phyloP scores from a whole-genome alignment of 495 filamentous ascomycete genomes.

The Aspergillus biplanus region DNA sequence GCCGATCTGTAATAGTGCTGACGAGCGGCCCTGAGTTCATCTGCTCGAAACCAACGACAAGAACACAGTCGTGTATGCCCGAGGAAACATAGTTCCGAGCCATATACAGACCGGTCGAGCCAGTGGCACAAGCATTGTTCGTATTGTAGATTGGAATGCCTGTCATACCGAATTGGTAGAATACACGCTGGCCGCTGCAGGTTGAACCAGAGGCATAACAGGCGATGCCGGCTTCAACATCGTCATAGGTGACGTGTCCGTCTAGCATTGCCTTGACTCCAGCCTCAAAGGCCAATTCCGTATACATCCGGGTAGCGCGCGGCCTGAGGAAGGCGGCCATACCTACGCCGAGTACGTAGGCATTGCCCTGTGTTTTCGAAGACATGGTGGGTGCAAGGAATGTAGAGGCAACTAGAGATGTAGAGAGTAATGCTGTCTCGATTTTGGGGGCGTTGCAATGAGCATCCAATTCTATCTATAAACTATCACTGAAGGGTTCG shows the following conservation, averaged over 20 bases:
- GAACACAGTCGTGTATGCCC: constrained; percentile 78
- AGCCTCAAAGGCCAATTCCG: constrained; percentile 87
- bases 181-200: constrained; percentile 92
- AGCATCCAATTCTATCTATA: too few species aligned
- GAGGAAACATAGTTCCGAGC: constrained; percentile 76
- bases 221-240: constrained; percentile 89
- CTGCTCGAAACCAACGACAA: constrained; percentile 96
- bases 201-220: constrained; percentile 96
- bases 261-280: constrained; percentile 94
- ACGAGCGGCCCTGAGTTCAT: constrained; percentile 87
- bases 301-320: constrained; percentile 69
- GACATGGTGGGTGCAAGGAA: not conserved
- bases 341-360: constrained; percentile 94
- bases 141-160: constrained; percentile 94
- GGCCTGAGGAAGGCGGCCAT: constrained; percentile 99
- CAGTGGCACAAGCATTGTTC: constrained; percentile 97
- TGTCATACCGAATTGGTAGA: constrained; percentile 98
- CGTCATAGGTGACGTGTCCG: constrained; percentile 92
- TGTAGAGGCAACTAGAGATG: too few species aligned
- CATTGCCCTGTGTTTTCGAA: not conserved
- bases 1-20: constrained; percentile 75
- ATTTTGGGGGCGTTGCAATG: too few species aligned
- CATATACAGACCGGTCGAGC: constrained; percentile 83
- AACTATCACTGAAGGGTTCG: too few species aligned
- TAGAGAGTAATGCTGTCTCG: too few species aligned